Evolutionary conservation across 306 rosid species (phyloP), one percentile per base, ranked within the genome.

Genomic region (Hippophae gyantsensis): DNA sequence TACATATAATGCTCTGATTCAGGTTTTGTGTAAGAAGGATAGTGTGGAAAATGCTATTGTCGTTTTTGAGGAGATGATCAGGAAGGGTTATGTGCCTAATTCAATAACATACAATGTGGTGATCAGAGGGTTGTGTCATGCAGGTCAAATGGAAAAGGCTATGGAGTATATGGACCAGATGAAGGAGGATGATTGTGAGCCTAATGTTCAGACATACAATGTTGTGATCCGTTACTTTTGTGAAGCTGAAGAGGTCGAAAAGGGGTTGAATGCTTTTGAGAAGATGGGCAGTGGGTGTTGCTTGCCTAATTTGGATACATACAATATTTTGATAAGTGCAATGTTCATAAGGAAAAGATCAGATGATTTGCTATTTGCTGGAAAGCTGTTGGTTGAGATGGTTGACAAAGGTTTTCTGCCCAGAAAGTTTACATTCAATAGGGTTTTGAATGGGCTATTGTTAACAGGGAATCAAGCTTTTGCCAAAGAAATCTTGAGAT

Each of bases 281-380:
- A 82, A 83, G 79, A 92, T 87, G 90, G 78, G 78, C n/a, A 38
- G 63, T 32, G 78, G 76, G 10, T 43, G 72, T 18, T 87, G 87
- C 60, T 82, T 88, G 73, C 95, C 96, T 9, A 92, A 88, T 75
- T 69, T 92, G 75, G 96, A 92, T 52, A 83, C 96, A 0, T 88
- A 92, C 57, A 88, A 92, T 58, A 66, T 88, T 78, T 49, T 92
- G 78, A 87, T 88, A 6, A 74, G 93, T 61, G 84, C 84, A 0
- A 87, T 87, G 95, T 92, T 92, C 82, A 82, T 82, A 75, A 83
- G 93, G 86, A 92, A 84, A 81, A 81, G 79, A 65, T 71, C 86
- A 0, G 85, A 77, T 7, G 95, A 87, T 79, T 66, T 92, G 68
- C 71, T 85, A 52, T 69, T 72, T 63, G 98, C 96, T 56, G 93